Conservation (phyloP, 768 basidiomycete genomes). For the Fomitopsis pulvina region DNA sequence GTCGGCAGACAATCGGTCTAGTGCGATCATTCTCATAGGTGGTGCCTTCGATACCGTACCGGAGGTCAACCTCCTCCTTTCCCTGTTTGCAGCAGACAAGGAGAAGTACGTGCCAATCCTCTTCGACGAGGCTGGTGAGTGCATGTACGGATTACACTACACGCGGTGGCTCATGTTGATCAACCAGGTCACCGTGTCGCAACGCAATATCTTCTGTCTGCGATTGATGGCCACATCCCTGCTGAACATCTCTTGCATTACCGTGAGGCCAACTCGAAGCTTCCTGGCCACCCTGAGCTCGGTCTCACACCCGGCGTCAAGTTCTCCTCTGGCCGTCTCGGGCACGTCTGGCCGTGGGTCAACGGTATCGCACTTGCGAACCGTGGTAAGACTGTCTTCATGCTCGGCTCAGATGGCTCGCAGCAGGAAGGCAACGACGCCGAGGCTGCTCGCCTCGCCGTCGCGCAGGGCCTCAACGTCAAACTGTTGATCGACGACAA, state of each 20-base stretch:
- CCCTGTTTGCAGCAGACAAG: slow-evolving; percentile 53
- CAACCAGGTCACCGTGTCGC: slow-evolving; percentile 78
- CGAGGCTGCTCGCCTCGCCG: slow-evolving; percentile 82
- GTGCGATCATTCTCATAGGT: slow-evolving; percentile 18
- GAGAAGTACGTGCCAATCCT: slow-evolving; percentile 62
- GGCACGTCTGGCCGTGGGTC: slow-evolving; percentile 86
- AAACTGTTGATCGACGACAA: slow-evolving; percentile 88
- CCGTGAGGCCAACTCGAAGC: slow-evolving; percentile 78
- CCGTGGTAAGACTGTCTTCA: slow-evolving; percentile 69
- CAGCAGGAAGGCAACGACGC: slow-evolving; percentile 92
- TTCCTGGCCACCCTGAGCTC: slow-evolving; percentile 86
- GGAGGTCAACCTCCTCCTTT: slow-evolving; percentile 74
- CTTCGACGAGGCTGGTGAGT: slow-evolving; percentile 77
- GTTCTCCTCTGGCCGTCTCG: slow-evolving; percentile 89
- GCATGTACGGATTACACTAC: background rate
- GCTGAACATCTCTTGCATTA: slow-evolving; percentile 78
- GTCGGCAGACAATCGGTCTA: background rate
- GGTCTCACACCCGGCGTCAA: slow-evolving; percentile 90
- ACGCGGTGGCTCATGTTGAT: slow-evolving; percentile 3
- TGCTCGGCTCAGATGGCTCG: slow-evolving; percentile 84
- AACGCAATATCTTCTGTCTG: slow-evolving; percentile 81
- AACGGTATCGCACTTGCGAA: slow-evolving; percentile 83
- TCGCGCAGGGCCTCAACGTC: slow-evolving; percentile 76
- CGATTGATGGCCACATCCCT: slow-evolving; percentile 65
- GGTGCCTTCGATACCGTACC: slow-evolving; percentile 65